phyloP scores from a whole-genome alignment of 441 rosid species.

The Brassica hybrid region DNA sequence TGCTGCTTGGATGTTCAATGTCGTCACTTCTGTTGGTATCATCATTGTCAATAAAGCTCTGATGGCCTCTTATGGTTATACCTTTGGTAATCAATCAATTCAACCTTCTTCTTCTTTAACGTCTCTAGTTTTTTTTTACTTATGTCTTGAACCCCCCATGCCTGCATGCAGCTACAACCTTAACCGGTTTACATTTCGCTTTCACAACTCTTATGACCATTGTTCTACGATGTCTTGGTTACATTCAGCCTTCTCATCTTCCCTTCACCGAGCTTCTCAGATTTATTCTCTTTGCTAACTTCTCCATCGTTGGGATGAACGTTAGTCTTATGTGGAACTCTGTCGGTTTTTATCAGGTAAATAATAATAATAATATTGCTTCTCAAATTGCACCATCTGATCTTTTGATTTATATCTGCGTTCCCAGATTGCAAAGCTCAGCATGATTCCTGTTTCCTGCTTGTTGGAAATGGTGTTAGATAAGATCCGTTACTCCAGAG shows the following conservation, averaged over 20 bases:
- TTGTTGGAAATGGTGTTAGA: conserved; percentile 74
- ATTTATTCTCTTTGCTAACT: conserved; percentile 66
- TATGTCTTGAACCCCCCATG: neutral
- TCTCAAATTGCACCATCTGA: neutral
- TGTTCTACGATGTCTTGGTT: conserved; percentile 68
- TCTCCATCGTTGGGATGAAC: conserved; percentile 84
- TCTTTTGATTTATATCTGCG: conserved; percentile 21
- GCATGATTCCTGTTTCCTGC: conserved; percentile 83
- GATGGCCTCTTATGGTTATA: conserved; percentile 83
- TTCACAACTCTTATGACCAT: conserved; percentile 65
- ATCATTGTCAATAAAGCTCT: conserved; percentile 78
- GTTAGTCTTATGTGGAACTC: conserved; percentile 85
- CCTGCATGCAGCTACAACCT: conserved; percentile 66
- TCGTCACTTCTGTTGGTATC: conserved; percentile 80
- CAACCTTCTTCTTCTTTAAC: neutral
- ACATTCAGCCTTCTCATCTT: conserved; percentile 75
- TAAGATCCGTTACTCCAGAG: conserved; percentile 77
- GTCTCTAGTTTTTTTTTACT: neutral
- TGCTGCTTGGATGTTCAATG: conserved; percentile 87
- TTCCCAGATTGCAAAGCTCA: conserved; percentile 73
- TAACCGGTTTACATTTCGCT: conserved; percentile 76
- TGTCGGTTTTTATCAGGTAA: conserved; percentile 81
- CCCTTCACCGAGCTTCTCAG: conserved; percentile 68
- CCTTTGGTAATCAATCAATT: conserved; percentile 54
- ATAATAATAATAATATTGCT: neutral